Evolutionary conservation across 495 filamentous ascomycete genomes (phyloP).

Genomic region (Penicillium turbatum): DNA sequence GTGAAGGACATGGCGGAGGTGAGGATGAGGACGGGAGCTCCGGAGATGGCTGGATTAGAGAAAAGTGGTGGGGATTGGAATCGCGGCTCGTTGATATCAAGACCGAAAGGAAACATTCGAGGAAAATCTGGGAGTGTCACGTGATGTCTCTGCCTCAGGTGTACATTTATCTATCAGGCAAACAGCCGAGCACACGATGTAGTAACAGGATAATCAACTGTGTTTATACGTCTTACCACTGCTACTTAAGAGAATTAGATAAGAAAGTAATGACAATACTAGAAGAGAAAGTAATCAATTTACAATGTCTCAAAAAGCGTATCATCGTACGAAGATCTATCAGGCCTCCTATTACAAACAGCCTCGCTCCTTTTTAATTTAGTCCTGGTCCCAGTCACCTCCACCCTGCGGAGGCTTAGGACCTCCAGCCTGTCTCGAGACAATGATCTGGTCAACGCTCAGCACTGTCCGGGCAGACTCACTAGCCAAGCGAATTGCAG

Average conservation of each 20-base stretch:
- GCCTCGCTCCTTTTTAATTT: conserved; percentile 27
- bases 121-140: conserved; percentile 42
- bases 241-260: too few relatives aligned
- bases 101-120: conserved; percentile 25
- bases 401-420: conserved; percentile 95
- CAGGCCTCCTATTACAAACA: conserved; percentile 20
- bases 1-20: conserved; percentile 40
- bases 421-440: conserved; percentile 93
- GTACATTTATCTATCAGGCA: not conserved
- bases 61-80: conserved; percentile 10
- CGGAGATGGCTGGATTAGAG: conserved; percentile 12
- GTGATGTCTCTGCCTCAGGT: conserved; percentile 17
- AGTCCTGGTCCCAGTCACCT: conserved; percentile 98
- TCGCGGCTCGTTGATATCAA: conserved; percentile 12
- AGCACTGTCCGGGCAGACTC: conserved; percentile 92
- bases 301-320: conserved; percentile 15
- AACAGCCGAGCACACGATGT: not conserved
- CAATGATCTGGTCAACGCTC: conserved; percentile 98
- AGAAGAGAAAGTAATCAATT: conserved; percentile 12
- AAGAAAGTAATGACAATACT: not conserved
- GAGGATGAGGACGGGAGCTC: conserved; percentile 2
- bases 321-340: conserved; percentile 32
- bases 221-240: too few relatives aligned
- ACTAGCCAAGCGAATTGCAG: conserved; percentile 94
- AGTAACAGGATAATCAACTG: too few relatives aligned